These are phyloP conservation scores for Arthonia radiata DNA, from an alignment of 495 filamentous ascomycete genomes.

Conservation along the genomic window DNA sequence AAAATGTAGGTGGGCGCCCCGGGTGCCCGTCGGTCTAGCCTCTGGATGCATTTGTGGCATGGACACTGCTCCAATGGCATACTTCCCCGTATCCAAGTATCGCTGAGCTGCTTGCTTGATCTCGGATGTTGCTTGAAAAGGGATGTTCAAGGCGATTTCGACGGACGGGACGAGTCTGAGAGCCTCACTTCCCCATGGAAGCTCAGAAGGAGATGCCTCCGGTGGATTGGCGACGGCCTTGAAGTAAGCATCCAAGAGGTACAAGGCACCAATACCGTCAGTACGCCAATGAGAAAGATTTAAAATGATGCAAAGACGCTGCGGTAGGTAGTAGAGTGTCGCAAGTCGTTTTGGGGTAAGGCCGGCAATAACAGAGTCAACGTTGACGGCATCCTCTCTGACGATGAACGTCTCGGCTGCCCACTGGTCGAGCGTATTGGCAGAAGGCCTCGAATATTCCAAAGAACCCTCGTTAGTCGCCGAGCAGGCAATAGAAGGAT, in stretches of 20 bases:
- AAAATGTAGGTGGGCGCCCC: too few relatives aligned
- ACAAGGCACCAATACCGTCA: constrained; percentile 12
- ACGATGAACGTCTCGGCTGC: constrained; percentile 9
- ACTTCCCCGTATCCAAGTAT: too few relatives aligned
- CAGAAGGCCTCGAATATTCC: constrained; percentile 8
- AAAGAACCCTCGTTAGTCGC: constrained; percentile 6
- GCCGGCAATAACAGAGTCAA: constrained; percentile 7
- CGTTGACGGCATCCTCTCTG: constrained; percentile 5
- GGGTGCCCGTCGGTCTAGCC: too few relatives aligned
- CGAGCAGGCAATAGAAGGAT: constrained; percentile 12
- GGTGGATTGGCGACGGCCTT: constrained; percentile 1
- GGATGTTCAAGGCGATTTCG: too few relatives aligned
- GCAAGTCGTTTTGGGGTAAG: constrained; percentile 6
- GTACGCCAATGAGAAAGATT: constrained; percentile 14
- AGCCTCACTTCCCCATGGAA: constrained; percentile 13
- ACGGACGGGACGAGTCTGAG: constrained; percentile 9
- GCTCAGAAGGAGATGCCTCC: constrained; percentile 3
- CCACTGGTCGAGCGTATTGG: constrained; percentile 9
- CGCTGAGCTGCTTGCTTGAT: too few relatives aligned
- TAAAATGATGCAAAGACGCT: constrained; percentile 7
- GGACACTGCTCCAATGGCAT: too few relatives aligned
- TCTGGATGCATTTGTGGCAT: too few relatives aligned
- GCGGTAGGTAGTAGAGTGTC: constrained; percentile 8
- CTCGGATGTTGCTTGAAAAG: too few relatives aligned
- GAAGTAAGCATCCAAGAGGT: constrained; percentile 11